Evolutionary conservation across 2,329 filamentous ascomycete genomes (phyloP).

Genomic region (Botrytis pseudocinerea): DNA sequence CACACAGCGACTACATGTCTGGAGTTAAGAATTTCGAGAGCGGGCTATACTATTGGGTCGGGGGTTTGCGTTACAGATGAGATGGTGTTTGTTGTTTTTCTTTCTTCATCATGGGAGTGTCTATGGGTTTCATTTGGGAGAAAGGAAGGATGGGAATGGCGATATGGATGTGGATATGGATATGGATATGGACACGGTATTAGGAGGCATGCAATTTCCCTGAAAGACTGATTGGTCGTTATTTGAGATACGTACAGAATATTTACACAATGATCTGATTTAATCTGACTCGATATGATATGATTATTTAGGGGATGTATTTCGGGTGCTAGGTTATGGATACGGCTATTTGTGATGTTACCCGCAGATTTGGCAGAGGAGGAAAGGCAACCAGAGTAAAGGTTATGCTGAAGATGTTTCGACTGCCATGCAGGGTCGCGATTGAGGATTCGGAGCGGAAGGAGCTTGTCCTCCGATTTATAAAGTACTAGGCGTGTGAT

Average conservation of each 20-base stretch:
- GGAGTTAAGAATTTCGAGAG: neutral
- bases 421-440: neutral
- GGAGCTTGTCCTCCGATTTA: neutral
- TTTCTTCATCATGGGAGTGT: neutral
- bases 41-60: neutral
- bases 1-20: neutral
- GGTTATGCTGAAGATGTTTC: neutral
- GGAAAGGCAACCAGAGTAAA: too few species aligned
- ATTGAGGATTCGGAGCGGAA: neutral
- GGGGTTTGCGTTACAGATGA: neutral
- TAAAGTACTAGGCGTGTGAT: neutral
- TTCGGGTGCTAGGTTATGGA: neutral
- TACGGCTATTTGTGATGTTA: neutral
- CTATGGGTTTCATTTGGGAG: neutral
- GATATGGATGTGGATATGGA: neutral
- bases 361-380: neutral
- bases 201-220: neutral
- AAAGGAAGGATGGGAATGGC: neutral
- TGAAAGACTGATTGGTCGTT: neutral
- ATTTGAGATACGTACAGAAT: conserved; percentile 3
- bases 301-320: neutral
- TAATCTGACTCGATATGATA: neutral
- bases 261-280: neutral
- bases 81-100: conserved; percentile 2
- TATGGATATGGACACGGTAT: conserved; percentile 8